Percentiles rank a stretch among this genome's conserved stretches.
Conservation (phyloP, 257 asterid species). For the Paulownia fortunei region DNA sequence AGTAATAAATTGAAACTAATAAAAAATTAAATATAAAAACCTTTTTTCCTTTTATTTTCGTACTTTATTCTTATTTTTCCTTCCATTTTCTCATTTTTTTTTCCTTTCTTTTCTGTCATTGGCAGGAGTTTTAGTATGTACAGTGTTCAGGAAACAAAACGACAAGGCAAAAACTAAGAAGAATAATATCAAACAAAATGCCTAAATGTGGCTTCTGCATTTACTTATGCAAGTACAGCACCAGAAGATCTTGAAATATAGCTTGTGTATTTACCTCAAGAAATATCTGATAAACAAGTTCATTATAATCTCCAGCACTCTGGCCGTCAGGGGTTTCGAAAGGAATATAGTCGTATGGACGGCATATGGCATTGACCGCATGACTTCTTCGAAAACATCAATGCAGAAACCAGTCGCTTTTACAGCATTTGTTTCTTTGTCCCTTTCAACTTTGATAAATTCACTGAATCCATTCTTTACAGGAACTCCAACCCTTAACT, state of each 20-base stretch:
- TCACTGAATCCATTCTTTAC: constrained; percentile 40
- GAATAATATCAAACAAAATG: neutral
- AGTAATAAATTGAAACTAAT: too few species aligned
- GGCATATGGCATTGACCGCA: constrained; percentile 43
- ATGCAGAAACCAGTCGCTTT: constrained; percentile 49
- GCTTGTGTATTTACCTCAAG: constrained; percentile 35
- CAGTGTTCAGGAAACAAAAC: neutral
- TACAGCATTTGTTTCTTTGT: constrained; percentile 34
- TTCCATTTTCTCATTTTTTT: too few species aligned
- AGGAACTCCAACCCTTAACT: constrained; percentile 51
- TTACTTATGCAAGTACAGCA: constrained; percentile 36
- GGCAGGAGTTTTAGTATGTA: neutral
- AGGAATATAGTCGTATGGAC: constrained; percentile 39
- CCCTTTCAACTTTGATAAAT: constrained; percentile 40
- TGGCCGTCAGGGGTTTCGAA: neutral
- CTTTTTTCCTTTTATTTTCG: too few species aligned
- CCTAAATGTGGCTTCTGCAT: constrained; percentile 8
- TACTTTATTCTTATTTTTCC: too few species aligned
- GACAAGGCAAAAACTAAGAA: too few species aligned
- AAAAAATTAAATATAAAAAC: too few species aligned
- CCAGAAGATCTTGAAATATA: too few species aligned
- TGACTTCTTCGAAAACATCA: constrained; percentile 48
- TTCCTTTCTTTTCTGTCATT: constrained; percentile 1
- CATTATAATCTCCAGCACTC: constrained; percentile 36
- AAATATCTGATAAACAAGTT: constrained; percentile 37